phyloP scores from a whole-genome alignment of 768 basidiomycete species.

The Fomitopsis pulvina region DNA sequence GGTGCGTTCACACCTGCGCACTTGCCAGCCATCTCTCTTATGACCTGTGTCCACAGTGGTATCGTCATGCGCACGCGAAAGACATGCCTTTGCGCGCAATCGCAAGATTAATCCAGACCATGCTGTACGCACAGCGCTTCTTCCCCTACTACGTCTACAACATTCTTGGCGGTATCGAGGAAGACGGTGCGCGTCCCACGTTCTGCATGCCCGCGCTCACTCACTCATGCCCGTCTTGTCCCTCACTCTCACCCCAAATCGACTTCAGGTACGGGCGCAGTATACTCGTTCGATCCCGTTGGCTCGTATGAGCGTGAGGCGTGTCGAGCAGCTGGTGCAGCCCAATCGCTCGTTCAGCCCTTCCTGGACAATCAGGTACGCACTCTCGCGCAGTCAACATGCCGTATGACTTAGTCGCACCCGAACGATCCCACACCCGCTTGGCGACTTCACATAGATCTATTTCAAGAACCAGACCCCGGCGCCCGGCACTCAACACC shows the following conservation, averaged over 20 bases:
- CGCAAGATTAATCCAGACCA: conserved; percentile 96
- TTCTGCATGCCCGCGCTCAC: conserved; percentile 3
- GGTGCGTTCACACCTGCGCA: conserved; percentile 40
- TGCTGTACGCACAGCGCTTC: conserved; percentile 93
- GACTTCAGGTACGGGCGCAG: conserved; percentile 78
- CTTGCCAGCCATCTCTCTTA: background rate
- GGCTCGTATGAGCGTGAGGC: conserved; percentile 97
- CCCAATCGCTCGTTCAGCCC: conserved; percentile 91
- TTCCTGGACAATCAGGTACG: conserved; percentile 98
- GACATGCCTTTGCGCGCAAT: conserved; percentile 96
- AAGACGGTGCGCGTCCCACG: conserved; percentile 65
- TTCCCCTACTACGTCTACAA: conserved; percentile 99
- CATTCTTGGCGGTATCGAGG: conserved; percentile 93
- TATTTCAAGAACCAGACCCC: conserved; percentile 95
- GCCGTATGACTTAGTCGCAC: conserved; percentile 42
- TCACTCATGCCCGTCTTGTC: conserved; percentile 1
- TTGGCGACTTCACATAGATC: conserved; percentile 47
- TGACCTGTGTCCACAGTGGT: conserved; percentile 60
- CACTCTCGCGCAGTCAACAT: conserved; percentile 29
- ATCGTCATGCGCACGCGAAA: conserved; percentile 93
- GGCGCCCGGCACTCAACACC: conserved; percentile 65
- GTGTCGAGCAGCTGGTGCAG: conserved; percentile 94
- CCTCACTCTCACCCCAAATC: conserved; percentile 6
- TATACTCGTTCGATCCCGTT: conserved; percentile 99
- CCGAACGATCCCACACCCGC: conserved; percentile 15